Percentiles rank a stretch among this genome's conserved stretches.
phyloP scores from a whole-genome alignment of 2,329 filamentous ascomycete species.

The Fusarium pininemorale region DNA sequence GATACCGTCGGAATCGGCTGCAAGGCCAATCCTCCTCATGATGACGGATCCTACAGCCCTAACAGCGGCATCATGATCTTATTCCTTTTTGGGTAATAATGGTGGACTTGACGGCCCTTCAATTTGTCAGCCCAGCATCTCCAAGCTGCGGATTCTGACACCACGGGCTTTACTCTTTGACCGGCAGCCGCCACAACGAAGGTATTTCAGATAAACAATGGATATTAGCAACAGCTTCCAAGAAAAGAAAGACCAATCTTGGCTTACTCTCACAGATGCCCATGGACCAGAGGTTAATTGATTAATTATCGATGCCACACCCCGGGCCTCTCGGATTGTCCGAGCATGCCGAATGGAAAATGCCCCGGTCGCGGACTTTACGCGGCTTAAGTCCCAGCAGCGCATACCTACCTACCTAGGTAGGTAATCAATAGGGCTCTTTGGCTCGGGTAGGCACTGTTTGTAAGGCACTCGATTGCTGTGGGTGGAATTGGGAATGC shows the following conservation, averaged over 20 bases:
- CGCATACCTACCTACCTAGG: background rate
- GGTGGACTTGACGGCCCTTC: constrained; percentile 8
- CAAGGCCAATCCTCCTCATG: background rate
- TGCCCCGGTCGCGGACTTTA: constrained; percentile 39
- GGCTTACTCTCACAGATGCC: background rate
- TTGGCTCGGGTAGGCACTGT: background rate
- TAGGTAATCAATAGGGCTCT: background rate
- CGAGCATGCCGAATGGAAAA: constrained; percentile 28
- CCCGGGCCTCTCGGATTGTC: constrained; percentile 32
- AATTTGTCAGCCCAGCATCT: constrained; percentile 30
- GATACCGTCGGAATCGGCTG: background rate
- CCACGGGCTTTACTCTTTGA: background rate
- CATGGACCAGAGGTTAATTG: background rate
- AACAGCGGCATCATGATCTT: constrained; percentile 16
- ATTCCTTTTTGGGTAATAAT: constrained; percentile 20
- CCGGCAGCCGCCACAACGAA: background rate
- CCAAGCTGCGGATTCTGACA: background rate
- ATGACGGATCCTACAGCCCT: constrained; percentile 12
- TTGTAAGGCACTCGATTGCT: background rate
- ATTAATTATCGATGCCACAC: constrained; percentile 21
- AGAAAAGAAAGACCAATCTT: background rate
- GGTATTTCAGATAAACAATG: background rate
- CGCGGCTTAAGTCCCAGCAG: constrained; percentile 34
- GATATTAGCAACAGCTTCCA: background rate
- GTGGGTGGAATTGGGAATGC: background rate